phyloP scores from a whole-genome alignment of 2,329 filamentous ascomycete genomes.

The Penicillium vulpinum region DNA sequence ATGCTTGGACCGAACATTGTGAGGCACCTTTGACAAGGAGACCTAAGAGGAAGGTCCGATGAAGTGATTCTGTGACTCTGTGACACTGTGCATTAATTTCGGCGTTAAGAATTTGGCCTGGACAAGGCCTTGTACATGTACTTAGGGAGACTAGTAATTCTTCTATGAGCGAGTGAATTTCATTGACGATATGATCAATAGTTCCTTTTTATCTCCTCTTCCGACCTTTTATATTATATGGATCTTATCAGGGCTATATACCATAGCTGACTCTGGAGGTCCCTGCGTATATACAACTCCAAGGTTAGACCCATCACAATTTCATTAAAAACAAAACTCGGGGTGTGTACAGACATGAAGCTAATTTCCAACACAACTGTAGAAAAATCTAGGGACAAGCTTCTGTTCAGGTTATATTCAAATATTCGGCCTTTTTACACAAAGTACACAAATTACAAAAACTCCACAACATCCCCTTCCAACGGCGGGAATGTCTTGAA shows the following conservation, averaged over 20 bases:
- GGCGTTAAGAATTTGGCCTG: conserved; percentile 21
- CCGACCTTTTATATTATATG: background rate
- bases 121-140: conserved; percentile 25
- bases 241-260: background rate
- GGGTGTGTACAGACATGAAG: conserved; percentile 7
- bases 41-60: conserved; percentile 18
- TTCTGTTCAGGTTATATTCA: conserved; percentile 11
- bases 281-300: background rate
- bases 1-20: conserved; percentile 46
- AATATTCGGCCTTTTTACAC: background rate
- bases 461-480: background rate
- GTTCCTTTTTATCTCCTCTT: background rate
- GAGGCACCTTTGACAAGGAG: conserved; percentile 20
- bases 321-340: background rate
- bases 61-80: conserved; percentile 5
- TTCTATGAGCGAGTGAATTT: conserved; percentile 9
- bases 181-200: conserved; percentile 8
- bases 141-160: conserved; percentile 12
- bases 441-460: conserved; percentile 4
- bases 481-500: conserved; percentile 2
- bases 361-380: conserved; percentile 11
- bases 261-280: too few relatives aligned
- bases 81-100: conserved; percentile 21
- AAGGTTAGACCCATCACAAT: background rate
- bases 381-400: conserved; percentile 7